Evolutionary conservation across 73 alveolate genomes (phyloP).

Genomic region (Tetrahymena borealis): DNA sequence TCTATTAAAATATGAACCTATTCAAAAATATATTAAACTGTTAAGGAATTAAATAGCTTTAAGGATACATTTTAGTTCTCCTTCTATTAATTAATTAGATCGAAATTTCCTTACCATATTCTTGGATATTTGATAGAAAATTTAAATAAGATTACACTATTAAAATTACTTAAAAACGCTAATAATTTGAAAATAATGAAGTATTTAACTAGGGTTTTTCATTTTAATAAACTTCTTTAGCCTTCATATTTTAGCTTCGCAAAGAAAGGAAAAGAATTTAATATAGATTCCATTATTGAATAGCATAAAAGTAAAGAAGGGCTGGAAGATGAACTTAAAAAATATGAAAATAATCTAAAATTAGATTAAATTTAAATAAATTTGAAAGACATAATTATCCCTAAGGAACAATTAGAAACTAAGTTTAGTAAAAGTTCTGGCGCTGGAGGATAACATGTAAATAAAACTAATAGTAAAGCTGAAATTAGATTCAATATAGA

Average conservation of each 20-base stretch:
- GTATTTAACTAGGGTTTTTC: background rate
- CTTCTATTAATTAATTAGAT: background rate
- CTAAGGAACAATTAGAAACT: slow-evolving; percentile 35
- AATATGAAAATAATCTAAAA: background rate
- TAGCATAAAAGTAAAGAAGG: background rate
- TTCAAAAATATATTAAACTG: too few relatives aligned
- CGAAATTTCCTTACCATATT: background rate
- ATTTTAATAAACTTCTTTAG: background rate
- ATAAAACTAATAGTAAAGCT: slow-evolving; percentile 49
- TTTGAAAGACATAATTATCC: background rate
- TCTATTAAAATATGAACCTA: too few relatives aligned
- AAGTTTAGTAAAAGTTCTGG: slow-evolving; percentile 46
- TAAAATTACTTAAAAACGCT: background rate
- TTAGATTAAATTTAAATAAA: background rate
- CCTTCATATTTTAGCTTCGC: background rate
- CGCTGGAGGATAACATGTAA: slow-evolving; percentile 59
- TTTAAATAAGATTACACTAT: background rate
- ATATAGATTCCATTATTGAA: background rate
- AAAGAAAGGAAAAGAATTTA: background rate
- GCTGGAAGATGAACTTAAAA: background rate
- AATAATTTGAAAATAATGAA: too few relatives aligned
- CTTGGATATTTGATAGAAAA: background rate
- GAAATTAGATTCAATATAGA: slow-evolving; percentile 46
- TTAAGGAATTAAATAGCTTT: too few relatives aligned
- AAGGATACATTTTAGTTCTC: too few relatives aligned